Evolutionary conservation across 108 stramenopile species (phyloP).

Genomic region (Chaetoceros tenuissimus): DNA sequence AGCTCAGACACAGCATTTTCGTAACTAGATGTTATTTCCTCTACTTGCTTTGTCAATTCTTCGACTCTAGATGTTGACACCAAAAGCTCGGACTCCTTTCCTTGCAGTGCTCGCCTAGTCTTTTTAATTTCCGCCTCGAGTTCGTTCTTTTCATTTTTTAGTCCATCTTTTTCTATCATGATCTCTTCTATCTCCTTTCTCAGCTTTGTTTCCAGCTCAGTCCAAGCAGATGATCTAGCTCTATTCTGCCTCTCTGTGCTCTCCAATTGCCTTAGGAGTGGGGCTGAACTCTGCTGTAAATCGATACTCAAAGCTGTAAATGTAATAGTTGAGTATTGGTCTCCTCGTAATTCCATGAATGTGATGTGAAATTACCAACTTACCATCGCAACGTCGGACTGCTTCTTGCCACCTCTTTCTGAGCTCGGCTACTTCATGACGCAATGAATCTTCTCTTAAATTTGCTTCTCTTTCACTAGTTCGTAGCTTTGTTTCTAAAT

Average conservation of each 20-base stretch:
- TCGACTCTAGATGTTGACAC: constrained; percentile 28
- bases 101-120: constrained; percentile 35
- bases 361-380: constrained; percentile 9
- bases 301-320: constrained; percentile 67
- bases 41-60: constrained; percentile 30
- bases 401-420: constrained; percentile 85
- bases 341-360: too few species aligned
- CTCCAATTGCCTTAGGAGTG: constrained; percentile 70
- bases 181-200: constrained; percentile 64
- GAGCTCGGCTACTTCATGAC: constrained; percentile 68
- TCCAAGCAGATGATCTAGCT: constrained; percentile 52
- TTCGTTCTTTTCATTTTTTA: constrained; percentile 56
- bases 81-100: constrained; percentile 38
- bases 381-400: constrained; percentile 69
- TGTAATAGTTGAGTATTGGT: neutral
- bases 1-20: constrained; percentile 32
- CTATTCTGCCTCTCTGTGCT: constrained; percentile 70
- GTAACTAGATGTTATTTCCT: constrained; percentile 22
- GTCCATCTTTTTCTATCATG: constrained; percentile 47
- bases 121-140: constrained; percentile 42
- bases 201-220: constrained; percentile 63
- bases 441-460: constrained; percentile 73
- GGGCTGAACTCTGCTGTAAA: constrained; percentile 72
- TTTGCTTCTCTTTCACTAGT: constrained; percentile 68
- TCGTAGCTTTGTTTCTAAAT: constrained; percentile 63